phyloP scores from a whole-genome alignment of 2,329 filamentous ascomycete species.

The Colletotrichum lupini region DNA sequence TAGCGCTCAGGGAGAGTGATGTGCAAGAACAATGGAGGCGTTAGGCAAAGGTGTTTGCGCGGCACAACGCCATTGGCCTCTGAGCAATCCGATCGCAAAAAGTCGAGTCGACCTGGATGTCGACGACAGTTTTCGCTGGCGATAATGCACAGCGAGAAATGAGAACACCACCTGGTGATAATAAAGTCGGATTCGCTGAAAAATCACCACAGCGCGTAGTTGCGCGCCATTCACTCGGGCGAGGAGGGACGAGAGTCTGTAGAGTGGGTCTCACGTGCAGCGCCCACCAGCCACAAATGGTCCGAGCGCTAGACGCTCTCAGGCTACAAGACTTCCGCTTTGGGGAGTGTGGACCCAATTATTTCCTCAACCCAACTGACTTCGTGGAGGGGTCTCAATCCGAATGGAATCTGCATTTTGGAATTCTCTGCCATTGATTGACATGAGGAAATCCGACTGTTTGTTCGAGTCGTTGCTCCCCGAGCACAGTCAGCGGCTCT shows the following conservation, averaged over 20 bases:
- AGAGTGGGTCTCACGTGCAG: constrained; percentile 38
- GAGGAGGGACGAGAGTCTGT: constrained; percentile 27
- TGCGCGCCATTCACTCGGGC: constrained; percentile 30
- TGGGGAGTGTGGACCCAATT: background rate
- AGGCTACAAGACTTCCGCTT: constrained; percentile 14
- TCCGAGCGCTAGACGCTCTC: constrained; percentile 4
- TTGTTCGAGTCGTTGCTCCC: background rate
- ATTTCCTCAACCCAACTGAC: background rate
- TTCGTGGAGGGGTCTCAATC: constrained; percentile 3
- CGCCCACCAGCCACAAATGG: constrained; percentile 33
- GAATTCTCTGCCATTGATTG: background rate
- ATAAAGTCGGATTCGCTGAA: constrained; percentile 29
- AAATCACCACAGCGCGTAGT: constrained; percentile 33
- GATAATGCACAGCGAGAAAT: constrained; percentile 13
- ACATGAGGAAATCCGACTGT: background rate
- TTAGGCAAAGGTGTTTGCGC: constrained; percentile 18
- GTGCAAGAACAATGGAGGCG: constrained; percentile 30
- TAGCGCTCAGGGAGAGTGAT: constrained; percentile 22
- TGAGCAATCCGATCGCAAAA: constrained; percentile 7
- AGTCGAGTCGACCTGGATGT: background rate
- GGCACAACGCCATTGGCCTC: constrained; percentile 18
- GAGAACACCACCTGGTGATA: constrained; percentile 10
- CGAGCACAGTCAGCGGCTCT: constrained; percentile 4
- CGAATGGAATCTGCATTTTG: background rate
- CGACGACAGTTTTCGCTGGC: constrained; percentile 9